Evolutionary conservation across 2,329 filamentous ascomycete species (phyloP), one percentile per base, ranked within the genome.

Genomic region (Ceratocystis destructans): DNA sequence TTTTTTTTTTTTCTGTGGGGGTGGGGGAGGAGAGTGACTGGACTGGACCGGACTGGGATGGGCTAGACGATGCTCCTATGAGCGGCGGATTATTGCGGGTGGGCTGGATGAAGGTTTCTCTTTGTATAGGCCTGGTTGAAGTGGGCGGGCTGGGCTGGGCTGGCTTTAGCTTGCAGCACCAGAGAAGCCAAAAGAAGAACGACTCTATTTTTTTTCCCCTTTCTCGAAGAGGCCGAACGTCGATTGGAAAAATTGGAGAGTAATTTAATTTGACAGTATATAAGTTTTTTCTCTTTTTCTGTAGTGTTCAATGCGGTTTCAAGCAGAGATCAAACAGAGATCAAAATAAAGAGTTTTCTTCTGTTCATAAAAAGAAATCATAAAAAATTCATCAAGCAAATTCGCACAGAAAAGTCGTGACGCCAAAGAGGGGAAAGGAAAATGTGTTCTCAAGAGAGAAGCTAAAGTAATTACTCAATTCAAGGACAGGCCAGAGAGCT

Each of bases 211-310:
- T 66, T 46, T 50, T 66, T 46, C 31, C 45, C 45, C 17, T 61
- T 66, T 66, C 33, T 62, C 41, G 61, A 63, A 41, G 31, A 61
- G 50, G 48, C 45, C n/a, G 25, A 57, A 17, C 25, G 48, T 66
- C 37, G 41, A 57, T 25, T 46, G 15, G 48, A 62, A 46, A 64
- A 25, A 59, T 33, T 50, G 41, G 37, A 61, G 48, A 37, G 44
- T 33, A 48, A 66, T 31, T n/a, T 10, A 37, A 64, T 41, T 3
- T 41, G 37, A 3, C 37, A 41, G 37, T 41, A 41, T 41, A 41
- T 41, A 41, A 41, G 37, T 15, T 41, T 41, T 41, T 41, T 41
- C 15, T 41, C 37, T 41, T 41, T 41, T 41, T 41, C 37, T 41
- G 12, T 15, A 4, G 37, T 41, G 10, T 41, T 15, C 37, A 41